Evolutionary conservation across 805 yeast genomes (phyloP).

Genomic region (Kluyveromyces dobzhanskii): DNA sequence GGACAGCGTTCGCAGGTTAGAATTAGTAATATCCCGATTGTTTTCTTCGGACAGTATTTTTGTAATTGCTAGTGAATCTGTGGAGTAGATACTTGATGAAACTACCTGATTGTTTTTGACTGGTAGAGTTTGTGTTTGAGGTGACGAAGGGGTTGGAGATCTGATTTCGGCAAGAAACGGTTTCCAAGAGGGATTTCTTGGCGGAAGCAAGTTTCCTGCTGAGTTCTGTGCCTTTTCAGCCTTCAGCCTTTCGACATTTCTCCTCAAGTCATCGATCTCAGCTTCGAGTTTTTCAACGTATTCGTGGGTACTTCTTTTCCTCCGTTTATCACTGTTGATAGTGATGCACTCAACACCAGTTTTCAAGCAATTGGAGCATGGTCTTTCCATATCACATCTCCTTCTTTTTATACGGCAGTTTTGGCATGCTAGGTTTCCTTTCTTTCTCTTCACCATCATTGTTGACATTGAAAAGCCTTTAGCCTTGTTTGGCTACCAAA

Average conservation of each 20-base stretch:
- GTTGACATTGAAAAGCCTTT: not conserved
- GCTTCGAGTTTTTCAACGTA: conserved; percentile 36
- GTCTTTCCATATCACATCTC: conserved; percentile 38
- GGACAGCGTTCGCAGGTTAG: conserved; percentile 15
- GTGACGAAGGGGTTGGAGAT: conserved; percentile 2
- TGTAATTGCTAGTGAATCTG: conserved; percentile 19
- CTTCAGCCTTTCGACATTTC: conserved; percentile 9
- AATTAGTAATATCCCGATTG: conserved; percentile 4
- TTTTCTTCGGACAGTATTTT: conserved; percentile 7
- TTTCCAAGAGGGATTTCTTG: not conserved
- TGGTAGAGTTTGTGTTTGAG: not conserved
- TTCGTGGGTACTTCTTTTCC: conserved; percentile 36
- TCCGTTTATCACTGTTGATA: conserved; percentile 37
- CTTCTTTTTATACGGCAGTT: conserved; percentile 25
- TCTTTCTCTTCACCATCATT: not conserved
- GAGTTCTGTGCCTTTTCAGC: conserved; percentile 7
- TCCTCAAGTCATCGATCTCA: conserved; percentile 18
- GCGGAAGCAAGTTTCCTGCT: conserved; percentile 4
- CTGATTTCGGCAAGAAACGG: not conserved
- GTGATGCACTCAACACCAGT: conserved; percentile 36
- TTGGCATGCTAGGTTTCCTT: conserved; percentile 11
- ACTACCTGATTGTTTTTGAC: conserved; percentile 7
- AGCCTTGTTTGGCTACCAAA: too few relatives aligned
- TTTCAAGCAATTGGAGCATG: conserved; percentile 39
- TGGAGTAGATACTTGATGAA: conserved; percentile 21